A percentile compares a stretch with the other conserved stretches of the same genome.
Evolutionary conservation across 1,139 yeast species (phyloP).

Genomic region (Pichia sp.): DNA sequence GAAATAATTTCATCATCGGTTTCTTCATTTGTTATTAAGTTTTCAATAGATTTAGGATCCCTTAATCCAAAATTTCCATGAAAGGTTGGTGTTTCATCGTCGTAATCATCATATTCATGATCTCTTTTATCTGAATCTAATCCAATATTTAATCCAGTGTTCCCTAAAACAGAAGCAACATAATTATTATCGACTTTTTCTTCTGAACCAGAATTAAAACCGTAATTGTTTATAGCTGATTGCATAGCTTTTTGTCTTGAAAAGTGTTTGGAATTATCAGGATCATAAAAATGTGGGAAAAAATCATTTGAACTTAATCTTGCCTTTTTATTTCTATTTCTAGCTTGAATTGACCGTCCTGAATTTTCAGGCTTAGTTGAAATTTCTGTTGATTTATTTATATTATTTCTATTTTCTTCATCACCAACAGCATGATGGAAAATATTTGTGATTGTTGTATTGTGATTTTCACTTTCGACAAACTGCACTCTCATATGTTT

Average conservation of each 20-base stretch:
- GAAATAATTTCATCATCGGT: constrained; percentile 1
- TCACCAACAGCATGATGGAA: not conserved
- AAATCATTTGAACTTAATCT: constrained; percentile 4
- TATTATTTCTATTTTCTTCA: constrained; percentile 1
- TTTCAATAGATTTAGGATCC: not conserved
- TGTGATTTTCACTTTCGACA: constrained; percentile 18
- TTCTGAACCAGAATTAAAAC: not conserved
- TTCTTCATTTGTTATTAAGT: not conserved
- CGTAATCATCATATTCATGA: not conserved
- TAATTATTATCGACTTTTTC: not conserved
- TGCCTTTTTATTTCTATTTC: not conserved
- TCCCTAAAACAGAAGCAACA: not conserved
- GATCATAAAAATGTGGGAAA: constrained; percentile 6
- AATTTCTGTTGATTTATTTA: too few relatives aligned
- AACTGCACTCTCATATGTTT: constrained; percentile 44
- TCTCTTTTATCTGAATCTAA: not conserved
- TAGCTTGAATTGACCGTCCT: not conserved
- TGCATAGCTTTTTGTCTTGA: constrained; percentile 10
- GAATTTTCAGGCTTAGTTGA: too few relatives aligned
- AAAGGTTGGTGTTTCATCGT: not conserved
- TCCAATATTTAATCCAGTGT: not conserved
- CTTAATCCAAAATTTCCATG: too few relatives aligned
- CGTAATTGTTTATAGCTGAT: constrained; percentile 6
- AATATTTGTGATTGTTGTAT: constrained; percentile 4
- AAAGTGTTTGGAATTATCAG: constrained; percentile 4